Percentiles rank a stretch among this genome's conserved stretches.
phyloP scores from a whole-genome alignment of 2,329 filamentous ascomycete genomes.

The Sclerotinia trifoliorum region DNA sequence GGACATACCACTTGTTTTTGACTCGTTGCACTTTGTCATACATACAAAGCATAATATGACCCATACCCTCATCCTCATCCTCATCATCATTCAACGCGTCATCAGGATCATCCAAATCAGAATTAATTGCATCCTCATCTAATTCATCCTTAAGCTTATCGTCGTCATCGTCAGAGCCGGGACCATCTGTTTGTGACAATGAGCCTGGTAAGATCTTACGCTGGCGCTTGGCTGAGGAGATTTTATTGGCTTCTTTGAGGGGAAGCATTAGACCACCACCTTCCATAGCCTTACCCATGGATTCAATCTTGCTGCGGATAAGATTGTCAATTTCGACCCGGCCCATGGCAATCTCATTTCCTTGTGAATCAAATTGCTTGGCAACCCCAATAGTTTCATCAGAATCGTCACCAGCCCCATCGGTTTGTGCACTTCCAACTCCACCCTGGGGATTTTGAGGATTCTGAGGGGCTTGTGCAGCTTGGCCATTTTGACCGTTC shows the following conservation, averaged over 20 bases:
- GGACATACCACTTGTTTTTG: conserved; percentile 87
- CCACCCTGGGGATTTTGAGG: conserved; percentile 42
- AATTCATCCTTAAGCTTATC: conserved; percentile 57
- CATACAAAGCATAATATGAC: conserved; percentile 96
- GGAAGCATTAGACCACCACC: conserved; percentile 75
- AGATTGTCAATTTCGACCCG: conserved; percentile 65
- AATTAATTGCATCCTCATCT: conserved; percentile 97
- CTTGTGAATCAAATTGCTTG: conserved; percentile 53
- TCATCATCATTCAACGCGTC: conserved; percentile 82
- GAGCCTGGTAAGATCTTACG: conserved; percentile 31
- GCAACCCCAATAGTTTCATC: conserved; percentile 56
- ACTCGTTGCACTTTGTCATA: conserved; percentile 99
- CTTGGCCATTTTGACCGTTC: conserved; percentile 28
- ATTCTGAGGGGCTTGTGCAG: conserved; percentile 30
- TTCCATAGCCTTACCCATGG: conserved; percentile 66
- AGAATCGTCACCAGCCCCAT: conserved; percentile 65
- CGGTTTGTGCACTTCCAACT: conserved; percentile 62
- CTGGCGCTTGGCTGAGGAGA: conserved; percentile 40
- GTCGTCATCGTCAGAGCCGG: conserved; percentile 56
- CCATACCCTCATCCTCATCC: conserved; percentile 79
- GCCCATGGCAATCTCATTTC: conserved; percentile 55
- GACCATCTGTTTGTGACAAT: conserved; percentile 56
- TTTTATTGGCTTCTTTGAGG: conserved; percentile 45
- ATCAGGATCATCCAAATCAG: conserved; percentile 92
- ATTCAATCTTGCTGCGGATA: conserved; percentile 66